These are phyloP conservation scores for Sporothrix pseudoabietina DNA, from an alignment of 2,329 filamentous ascomycete species.

Conservation along the genomic window DNA sequence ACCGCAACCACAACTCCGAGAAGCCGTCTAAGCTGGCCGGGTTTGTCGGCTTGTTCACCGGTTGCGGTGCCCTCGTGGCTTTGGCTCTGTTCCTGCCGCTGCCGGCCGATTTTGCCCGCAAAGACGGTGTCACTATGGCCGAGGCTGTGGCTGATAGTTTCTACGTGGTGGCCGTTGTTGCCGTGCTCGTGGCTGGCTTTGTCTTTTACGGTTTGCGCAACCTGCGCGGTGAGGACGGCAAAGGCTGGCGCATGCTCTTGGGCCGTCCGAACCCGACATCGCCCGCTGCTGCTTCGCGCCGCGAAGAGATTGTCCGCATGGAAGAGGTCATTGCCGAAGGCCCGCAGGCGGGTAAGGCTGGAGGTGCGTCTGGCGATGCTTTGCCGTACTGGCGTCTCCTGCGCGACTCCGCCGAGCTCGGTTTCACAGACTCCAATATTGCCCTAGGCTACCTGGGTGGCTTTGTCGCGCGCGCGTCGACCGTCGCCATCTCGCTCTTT, in stretches of 20 bases:
- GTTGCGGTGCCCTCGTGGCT: conserved; percentile 85
- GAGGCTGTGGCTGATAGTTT: conserved; percentile 81
- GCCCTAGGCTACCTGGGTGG: conserved; percentile 88
- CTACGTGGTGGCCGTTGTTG: conserved; percentile 77
- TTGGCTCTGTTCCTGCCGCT: conserved; percentile 82
- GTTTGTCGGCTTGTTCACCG: conserved; percentile 88
- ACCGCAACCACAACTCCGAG: conserved; percentile 34
- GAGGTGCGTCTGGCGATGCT: conserved; percentile 14
- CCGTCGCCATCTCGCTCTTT: conserved; percentile 92
- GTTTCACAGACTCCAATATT: conserved; percentile 75
- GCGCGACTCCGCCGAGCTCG: conserved; percentile 66
- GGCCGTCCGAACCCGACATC: conserved; percentile 40
- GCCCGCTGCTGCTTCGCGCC: background rate
- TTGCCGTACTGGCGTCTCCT: conserved; percentile 64
- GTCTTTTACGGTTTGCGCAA: conserved; percentile 77
- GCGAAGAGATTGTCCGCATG: conserved; percentile 28
- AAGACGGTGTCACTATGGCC: conserved; percentile 69
- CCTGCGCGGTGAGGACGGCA: conserved; percentile 72
- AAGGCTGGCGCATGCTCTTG: conserved; percentile 66
- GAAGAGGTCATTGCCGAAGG: conserved; percentile 27
- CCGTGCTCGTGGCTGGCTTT: conserved; percentile 70
- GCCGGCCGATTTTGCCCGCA: conserved; percentile 73
- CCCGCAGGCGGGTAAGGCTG: background rate
- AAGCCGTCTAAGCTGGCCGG: conserved; percentile 72
- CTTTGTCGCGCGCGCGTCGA: conserved; percentile 91